Conservation (phyloP, 2,329 filamentous ascomycete species). For the Metarhizium humberi region DNA sequence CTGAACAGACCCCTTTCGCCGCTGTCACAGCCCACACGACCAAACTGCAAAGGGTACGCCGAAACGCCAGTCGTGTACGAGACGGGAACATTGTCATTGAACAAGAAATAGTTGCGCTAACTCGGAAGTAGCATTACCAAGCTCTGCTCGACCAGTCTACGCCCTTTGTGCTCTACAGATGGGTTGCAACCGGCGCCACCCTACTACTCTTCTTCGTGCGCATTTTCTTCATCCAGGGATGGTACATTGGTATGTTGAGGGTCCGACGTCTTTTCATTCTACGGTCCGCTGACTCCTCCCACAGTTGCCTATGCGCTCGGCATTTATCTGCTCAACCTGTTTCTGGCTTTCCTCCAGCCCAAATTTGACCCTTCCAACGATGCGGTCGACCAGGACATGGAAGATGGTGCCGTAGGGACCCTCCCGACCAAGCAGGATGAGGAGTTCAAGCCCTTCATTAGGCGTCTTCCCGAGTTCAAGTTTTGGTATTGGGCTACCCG, state of each 20-base stretch:
- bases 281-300: neutral
- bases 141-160: constrained; percentile 88
- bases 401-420: constrained; percentile 73
- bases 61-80: neutral
- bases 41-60: constrained; percentile 58
- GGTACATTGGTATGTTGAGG: constrained; percentile 79
- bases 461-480: constrained; percentile 96
- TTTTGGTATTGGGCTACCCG: constrained; percentile 97
- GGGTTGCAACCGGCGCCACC: constrained; percentile 69
- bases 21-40: constrained; percentile 81
- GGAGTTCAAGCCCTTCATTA: constrained; percentile 95
- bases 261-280: neutral
- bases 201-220: constrained; percentile 78
- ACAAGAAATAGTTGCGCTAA: constrained; percentile 1
- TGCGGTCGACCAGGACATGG: constrained; percentile 84
- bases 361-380: constrained; percentile 98
- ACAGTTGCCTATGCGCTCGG: constrained; percentile 92
- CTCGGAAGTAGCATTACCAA: constrained; percentile 68
- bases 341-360: constrained; percentile 94
- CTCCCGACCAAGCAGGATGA: constrained; percentile 94
- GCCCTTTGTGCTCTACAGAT: constrained; percentile 81
- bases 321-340: constrained; percentile 97
- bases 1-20: constrained; percentile 85
- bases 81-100: neutral
- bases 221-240: constrained; percentile 88